These are phyloP conservation scores for Stephanodiscus minutulus DNA, from an alignment of 108 stramenopile species.

Conservation along the genomic window DNA sequence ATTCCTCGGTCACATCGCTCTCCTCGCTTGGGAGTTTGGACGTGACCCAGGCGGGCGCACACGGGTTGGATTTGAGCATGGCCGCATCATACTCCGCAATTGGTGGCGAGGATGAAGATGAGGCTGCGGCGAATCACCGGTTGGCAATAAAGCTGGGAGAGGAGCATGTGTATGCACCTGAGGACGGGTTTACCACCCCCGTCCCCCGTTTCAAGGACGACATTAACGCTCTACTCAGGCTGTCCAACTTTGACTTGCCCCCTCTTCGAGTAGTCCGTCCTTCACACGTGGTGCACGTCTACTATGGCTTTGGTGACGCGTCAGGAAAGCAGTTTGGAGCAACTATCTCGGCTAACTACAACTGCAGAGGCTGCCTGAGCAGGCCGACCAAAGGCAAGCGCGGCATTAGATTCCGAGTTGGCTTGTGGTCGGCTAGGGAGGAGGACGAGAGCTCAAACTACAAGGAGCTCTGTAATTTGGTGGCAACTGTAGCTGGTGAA, in stretches of 20 bases:
- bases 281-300: slow-evolving; percentile 4
- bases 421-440: slow-evolving; percentile 5
- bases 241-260: slow-evolving; percentile 10
- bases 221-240: slow-evolving; percentile 9
- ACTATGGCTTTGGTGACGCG: slow-evolving; percentile 55
- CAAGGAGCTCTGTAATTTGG: slow-evolving; percentile 28
- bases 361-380: not conserved
- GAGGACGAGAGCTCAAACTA: slow-evolving; percentile 11
- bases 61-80: no score
- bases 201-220: slow-evolving; percentile 41
- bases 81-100: no score
- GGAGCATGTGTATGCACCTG: not conserved
- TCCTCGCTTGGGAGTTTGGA: no score
- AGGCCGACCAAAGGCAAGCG: no score
- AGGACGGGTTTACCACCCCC: slow-evolving; percentile 14
- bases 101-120: not conserved
- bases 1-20: slow-evolving; percentile 16
- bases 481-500: slow-evolving; percentile 11
- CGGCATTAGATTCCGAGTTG: not conserved
- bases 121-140: not conserved
- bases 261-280: slow-evolving; percentile 10
- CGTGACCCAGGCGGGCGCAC: no score
- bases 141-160: not conserved
- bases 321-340: slow-evolving; percentile 47
- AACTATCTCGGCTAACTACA: no score